phyloP scores from a whole-genome alignment of 2,329 filamentous ascomycete species.

The Aplosporella prunicola region DNA sequence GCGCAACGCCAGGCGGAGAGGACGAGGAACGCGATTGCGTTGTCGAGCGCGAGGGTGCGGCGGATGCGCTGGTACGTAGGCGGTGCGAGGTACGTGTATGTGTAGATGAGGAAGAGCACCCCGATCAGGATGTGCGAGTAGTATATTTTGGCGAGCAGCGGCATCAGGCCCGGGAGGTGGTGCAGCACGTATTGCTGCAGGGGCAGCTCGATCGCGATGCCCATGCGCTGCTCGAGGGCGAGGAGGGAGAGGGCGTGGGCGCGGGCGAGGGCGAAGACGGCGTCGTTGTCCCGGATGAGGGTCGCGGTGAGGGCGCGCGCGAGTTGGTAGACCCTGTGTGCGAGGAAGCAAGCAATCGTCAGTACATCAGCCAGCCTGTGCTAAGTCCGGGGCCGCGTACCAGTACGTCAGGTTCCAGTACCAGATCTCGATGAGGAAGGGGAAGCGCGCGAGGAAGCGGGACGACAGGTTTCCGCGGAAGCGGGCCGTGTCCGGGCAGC shows the following conservation, averaged over 20 bases:
- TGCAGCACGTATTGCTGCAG: slow-evolving; percentile 34
- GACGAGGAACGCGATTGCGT: slow-evolving; percentile 40
- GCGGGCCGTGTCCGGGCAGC: slow-evolving; percentile 9
- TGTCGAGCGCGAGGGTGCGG: slow-evolving; percentile 41
- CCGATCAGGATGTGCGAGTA: slow-evolving; percentile 40
- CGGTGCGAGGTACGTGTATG: slow-evolving; percentile 37
- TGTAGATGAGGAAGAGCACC: slow-evolving; percentile 39
- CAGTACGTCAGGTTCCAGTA: slow-evolving; percentile 27
- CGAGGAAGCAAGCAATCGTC: background rate
- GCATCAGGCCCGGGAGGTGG: slow-evolving; percentile 29
- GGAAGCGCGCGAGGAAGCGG: slow-evolving; percentile 18
- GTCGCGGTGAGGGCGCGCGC: slow-evolving; percentile 36
- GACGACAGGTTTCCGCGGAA: slow-evolving; percentile 12
- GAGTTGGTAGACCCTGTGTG: slow-evolving; percentile 33
- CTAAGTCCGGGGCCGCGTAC: slow-evolving; percentile 13
- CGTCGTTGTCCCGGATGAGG: slow-evolving; percentile 30
- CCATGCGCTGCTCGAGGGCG: slow-evolving; percentile 27
- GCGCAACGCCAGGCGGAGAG: slow-evolving; percentile 40
- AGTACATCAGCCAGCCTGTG: background rate
- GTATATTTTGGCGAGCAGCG: slow-evolving; percentile 35
- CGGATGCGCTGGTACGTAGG: slow-evolving; percentile 34
- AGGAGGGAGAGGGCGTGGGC: slow-evolving; percentile 36
- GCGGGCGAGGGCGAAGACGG: slow-evolving; percentile 30
- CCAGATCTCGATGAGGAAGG: slow-evolving; percentile 25
- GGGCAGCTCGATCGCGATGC: slow-evolving; percentile 32